These are phyloP conservation scores for Gastrolobium bilobum DNA, from an alignment of 306 rosid species.

Conservation along the genomic window DNA sequence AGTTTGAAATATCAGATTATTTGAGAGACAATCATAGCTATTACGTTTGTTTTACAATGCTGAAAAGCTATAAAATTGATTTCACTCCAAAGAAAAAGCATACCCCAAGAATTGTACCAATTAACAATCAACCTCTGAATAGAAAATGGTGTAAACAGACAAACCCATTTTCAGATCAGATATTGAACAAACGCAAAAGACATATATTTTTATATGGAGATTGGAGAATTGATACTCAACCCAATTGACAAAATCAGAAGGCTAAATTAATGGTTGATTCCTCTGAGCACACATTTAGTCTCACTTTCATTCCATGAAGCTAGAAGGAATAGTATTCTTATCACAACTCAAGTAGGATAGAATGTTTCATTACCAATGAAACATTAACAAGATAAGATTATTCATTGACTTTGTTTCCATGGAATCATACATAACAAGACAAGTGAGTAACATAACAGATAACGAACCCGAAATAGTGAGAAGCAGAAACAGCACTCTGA, in stretches of 20 bases:
- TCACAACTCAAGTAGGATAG: slow-evolving; percentile 16
- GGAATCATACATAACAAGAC: slow-evolving; percentile 34
- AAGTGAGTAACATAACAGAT: not conserved
- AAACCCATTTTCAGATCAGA: slow-evolving; percentile 18
- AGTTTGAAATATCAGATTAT: slow-evolving; percentile 3
- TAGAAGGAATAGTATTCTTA: slow-evolving; percentile 40
- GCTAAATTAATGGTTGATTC: slow-evolving; percentile 21
- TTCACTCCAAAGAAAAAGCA: too few relatives aligned
- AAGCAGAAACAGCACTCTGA: slow-evolving; percentile 56
- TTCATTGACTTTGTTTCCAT: too few relatives aligned
- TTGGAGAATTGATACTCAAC: slow-evolving; percentile 29
- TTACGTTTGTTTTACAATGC: too few relatives aligned
- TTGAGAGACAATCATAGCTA: not conserved
- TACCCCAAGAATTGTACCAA: not conserved
- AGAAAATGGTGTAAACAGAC: not conserved
- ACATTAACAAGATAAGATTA: slow-evolving; percentile 4
- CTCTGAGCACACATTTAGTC: slow-evolving; percentile 25
- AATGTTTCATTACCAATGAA: slow-evolving; percentile 40
- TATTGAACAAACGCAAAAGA: not conserved
- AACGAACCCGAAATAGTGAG: slow-evolving; percentile 66
- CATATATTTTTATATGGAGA: not conserved
- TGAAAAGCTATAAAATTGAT: too few relatives aligned
- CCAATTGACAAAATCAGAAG: slow-evolving; percentile 36
- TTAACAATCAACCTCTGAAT: not conserved
- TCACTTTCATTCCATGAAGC: slow-evolving; percentile 29